Conservation (phyloP, 1,284 basidiomycete genomes). For the Heterobasidion parviporum region DNA sequence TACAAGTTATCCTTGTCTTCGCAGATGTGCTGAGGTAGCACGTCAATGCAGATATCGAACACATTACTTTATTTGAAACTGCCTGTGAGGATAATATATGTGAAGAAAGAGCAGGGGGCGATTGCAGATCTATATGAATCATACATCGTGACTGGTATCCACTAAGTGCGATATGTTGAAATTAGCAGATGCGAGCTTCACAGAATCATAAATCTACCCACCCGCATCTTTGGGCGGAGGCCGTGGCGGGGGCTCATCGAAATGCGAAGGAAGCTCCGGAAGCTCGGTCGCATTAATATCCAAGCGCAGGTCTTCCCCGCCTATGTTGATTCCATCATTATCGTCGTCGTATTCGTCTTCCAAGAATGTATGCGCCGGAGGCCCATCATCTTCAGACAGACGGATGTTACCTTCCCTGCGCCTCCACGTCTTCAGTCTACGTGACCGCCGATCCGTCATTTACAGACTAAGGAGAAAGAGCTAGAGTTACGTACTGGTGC, state of each 20-base stretch:
- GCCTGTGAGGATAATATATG: too few relatives aligned
- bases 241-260: neutral
- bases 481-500: slow-evolving; percentile 41
- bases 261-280: neutral
- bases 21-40: too few relatives aligned
- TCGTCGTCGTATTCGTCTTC: slow-evolving; percentile 54
- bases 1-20: too few relatives aligned
- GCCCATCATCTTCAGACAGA: slow-evolving; percentile 66
- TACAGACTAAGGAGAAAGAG: neutral
- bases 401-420: slow-evolving; percentile 51
- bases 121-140: too few relatives aligned
- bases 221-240: neutral
- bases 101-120: too few relatives aligned
- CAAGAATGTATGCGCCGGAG: slow-evolving; percentile 56
- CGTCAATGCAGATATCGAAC: too few relatives aligned
- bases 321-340: slow-evolving; percentile 10
- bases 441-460: neutral
- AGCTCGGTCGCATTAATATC: neutral
- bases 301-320: neutral
- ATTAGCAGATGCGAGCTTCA: too few relatives aligned
- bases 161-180: too few relatives aligned
- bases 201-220: too few relatives aligned
- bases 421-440: slow-evolving; percentile 53
- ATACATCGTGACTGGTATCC: too few relatives aligned
- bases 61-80: too few relatives aligned